Percentiles rank a stretch among this genome's conserved stretches.
phyloP scores from a whole-genome alignment of 768 basidiomycete genomes.

The Tricholomella constricta region DNA sequence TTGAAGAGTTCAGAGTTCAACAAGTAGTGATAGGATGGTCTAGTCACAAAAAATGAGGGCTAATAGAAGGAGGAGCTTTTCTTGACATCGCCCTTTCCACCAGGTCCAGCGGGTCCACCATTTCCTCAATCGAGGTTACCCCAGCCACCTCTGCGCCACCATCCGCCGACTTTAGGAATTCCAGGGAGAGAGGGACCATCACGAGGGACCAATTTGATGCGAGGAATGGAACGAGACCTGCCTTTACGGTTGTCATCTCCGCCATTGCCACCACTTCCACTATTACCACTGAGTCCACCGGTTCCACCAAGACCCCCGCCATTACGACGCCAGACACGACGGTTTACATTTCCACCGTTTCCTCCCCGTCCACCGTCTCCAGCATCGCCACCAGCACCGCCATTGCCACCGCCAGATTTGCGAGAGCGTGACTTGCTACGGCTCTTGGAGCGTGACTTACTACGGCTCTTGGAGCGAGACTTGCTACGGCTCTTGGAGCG shows the following conservation, averaged over 20 bases:
- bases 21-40: too few relatives aligned
- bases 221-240: not conserved
- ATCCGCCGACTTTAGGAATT: not conserved
- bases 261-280: not conserved
- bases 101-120: conserved; percentile 3
- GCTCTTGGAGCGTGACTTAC: not conserved
- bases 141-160: not conserved
- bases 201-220: too few relatives aligned
- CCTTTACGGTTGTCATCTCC: not conserved
- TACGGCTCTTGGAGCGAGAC: not conserved
- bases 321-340: not conserved
- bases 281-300: not conserved
- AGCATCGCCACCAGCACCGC: not conserved
- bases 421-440: too few relatives aligned
- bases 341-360: not conserved
- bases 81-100: conserved; percentile 2
- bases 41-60: too few relatives aligned
- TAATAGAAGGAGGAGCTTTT: not conserved
- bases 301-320: not conserved
- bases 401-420: not conserved
- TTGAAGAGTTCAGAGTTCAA: too few relatives aligned
- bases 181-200: too few relatives aligned
- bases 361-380: conserved; percentile 3
- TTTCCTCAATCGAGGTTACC: too few relatives aligned
- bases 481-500: not conserved